Base-by-base conservation (phyloP, 2,329 filamentous ascomycete species). In the Colletotrichum brevisporum region DNA sequence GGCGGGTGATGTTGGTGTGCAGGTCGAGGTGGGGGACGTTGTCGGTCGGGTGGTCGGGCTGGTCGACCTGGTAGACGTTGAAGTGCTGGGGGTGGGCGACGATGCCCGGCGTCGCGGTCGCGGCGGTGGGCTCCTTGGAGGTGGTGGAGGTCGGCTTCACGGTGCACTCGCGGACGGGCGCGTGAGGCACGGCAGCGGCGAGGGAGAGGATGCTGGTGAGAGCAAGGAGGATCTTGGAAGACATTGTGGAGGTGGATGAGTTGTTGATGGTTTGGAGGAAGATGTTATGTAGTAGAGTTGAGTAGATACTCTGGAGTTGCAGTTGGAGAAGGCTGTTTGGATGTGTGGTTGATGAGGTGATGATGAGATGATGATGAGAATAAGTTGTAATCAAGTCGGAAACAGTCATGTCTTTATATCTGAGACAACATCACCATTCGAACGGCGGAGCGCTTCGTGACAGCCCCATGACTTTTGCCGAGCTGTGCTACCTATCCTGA, bases 11-110 rank as follows among this genome's bases (percentile, higher is more conserved):
- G 52, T 73, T 67, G 51, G 63, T 31, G 66, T 71, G 74, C 6
- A 73, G 62, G 69, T 76, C 75, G 18, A 76, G 58, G 13, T 76
- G 74, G 2, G 74, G 15, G 12, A 71, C 74, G 47, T 57, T 52
- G 47, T 63, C 64, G 1, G 63, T 66, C 36, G 47, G 47, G 16
- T 63, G 58, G 36, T 63, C 36, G 3, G 53, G 51, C 9, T 56
- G 15, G 36, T 21, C 15, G 9, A 63, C 54, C 54, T 72, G 72
- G 59, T 55, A 41, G 50, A 72, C 31, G 18, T 69, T 66, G 10
- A 66, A 66, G 66, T 71, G 45, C 71, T 64, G 51, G 71, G 66
- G 48, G 57, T 58, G 36, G 62, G 62, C 2, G 47, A 26, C 1
- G 27, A 41, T 18, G 16, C 57, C 57, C 18, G 57, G 45, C 31